Evolutionary conservation across 1,139 yeast genomes (phyloP).

Genomic region (Blastobotrys raffinosifermentans): DNA sequence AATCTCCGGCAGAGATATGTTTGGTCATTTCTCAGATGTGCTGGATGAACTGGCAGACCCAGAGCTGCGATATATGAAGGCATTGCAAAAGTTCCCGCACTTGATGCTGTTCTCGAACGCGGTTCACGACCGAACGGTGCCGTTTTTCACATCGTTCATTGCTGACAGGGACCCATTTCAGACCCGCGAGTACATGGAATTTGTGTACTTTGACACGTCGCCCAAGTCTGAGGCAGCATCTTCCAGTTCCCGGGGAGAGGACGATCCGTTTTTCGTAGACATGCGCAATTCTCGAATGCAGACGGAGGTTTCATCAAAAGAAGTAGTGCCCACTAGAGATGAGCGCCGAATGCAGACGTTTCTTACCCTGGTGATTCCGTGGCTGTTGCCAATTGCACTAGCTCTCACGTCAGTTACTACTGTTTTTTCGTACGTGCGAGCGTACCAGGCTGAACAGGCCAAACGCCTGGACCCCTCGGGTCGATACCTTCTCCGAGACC

Average conservation of each 20-base stretch:
- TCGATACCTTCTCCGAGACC: slow-evolving; percentile 2
- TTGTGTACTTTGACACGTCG: slow-evolving; percentile 14
- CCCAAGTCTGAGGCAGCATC: slow-evolving; percentile 2
- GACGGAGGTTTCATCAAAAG: too few relatives aligned
- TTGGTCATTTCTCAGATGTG: slow-evolving; percentile 38
- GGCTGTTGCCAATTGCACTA: slow-evolving; percentile 23
- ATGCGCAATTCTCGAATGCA: slow-evolving; percentile 19
- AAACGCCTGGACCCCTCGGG: slow-evolving; percentile 4
- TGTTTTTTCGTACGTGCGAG: slow-evolving; percentile 21
- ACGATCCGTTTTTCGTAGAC: slow-evolving; percentile 24
- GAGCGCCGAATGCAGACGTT: slow-evolving; percentile 19
- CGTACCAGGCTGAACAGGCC: slow-evolving; percentile 13
- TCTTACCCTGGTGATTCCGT: slow-evolving; percentile 17
- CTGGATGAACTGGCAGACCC: slow-evolving; percentile 55
- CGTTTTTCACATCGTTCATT: slow-evolving; percentile 49
- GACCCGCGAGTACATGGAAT: slow-evolving; percentile 21
- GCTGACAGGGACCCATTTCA: slow-evolving; percentile 44
- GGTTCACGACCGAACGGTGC: slow-evolving; percentile 64
- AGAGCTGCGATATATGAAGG: slow-evolving; percentile 45
- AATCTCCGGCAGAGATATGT: slow-evolving; percentile 67
- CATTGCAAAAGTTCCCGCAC: slow-evolving; percentile 51
- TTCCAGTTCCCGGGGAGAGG: not conserved
- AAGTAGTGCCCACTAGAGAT: slow-evolving; percentile 13
- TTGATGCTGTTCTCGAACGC: slow-evolving; percentile 65
- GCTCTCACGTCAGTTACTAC: slow-evolving; percentile 22